Percentiles rank a stretch among this genome's conserved stretches.
Evolutionary conservation across 192 early-diverging fungal species (phyloP).

Genomic region (Fimicolochytrium jonesii): DNA sequence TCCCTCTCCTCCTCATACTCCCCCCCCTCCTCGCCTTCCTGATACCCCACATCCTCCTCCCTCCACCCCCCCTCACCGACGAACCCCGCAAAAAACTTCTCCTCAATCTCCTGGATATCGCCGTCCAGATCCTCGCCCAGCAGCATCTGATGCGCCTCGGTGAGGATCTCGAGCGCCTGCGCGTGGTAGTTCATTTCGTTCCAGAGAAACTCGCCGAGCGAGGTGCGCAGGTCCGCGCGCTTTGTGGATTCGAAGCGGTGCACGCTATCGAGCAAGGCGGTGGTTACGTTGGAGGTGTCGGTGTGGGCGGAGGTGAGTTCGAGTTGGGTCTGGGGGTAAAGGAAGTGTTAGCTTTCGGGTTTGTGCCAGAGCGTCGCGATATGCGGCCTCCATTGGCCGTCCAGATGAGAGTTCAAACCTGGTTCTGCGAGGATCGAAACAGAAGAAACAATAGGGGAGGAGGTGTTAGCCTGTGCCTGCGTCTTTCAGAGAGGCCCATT

Average conservation of each 20-base stretch:
- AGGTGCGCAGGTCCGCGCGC: slow-evolving; percentile 19
- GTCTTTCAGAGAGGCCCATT: too few relatives aligned
- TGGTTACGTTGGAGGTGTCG: slow-evolving; percentile 21
- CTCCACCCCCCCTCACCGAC: too few relatives aligned
- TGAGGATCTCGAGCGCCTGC: slow-evolving; percentile 25
- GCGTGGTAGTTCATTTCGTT: slow-evolving; percentile 30
- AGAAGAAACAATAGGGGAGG: too few relatives aligned
- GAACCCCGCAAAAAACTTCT: too few relatives aligned
- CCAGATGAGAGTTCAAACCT: too few relatives aligned
- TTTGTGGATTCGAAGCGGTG: slow-evolving; percentile 33
- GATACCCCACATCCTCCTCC: too few relatives aligned
- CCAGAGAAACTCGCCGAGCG: slow-evolving; percentile 20
- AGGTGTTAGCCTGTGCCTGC: too few relatives aligned
- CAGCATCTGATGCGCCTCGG: slow-evolving; percentile 23
- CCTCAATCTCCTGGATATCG: slow-evolving; percentile 20
- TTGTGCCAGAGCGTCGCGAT: too few relatives aligned
- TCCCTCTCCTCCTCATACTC: too few relatives aligned
- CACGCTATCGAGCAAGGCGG: slow-evolving; percentile 22
- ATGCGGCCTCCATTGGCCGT: too few relatives aligned
- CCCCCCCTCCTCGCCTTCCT: too few relatives aligned
- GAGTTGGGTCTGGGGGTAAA: slow-evolving; percentile 25
- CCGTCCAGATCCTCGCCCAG: slow-evolving; percentile 13
- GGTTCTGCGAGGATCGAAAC: too few relatives aligned
- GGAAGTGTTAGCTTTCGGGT: neutral
- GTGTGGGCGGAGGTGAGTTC: slow-evolving; percentile 32